Percentiles rank a stretch among this genome's conserved stretches.
These are phyloP conservation scores for Mycena maculata DNA, from an alignment of 768 basidiomycete species.

Conservation along the genomic window DNA sequence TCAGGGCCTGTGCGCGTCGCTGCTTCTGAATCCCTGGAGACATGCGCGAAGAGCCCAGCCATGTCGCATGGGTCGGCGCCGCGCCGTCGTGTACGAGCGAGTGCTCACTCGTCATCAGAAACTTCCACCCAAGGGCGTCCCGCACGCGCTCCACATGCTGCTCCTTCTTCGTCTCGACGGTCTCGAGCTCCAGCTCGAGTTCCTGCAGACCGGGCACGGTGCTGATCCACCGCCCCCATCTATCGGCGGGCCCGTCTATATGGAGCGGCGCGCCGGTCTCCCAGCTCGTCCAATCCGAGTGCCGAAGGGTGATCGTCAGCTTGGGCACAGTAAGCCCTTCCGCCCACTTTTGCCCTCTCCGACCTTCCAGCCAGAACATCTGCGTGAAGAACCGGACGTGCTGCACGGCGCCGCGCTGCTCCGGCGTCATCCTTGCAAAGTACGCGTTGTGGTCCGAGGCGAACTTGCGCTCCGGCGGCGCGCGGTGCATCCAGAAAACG, in stretches of 20 bases:
- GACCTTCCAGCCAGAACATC: constrained; percentile 35
- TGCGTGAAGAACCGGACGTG: constrained; percentile 39
- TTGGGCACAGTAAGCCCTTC: constrained; percentile 16
- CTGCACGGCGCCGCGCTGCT: constrained; percentile 34
- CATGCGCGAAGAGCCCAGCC: constrained; percentile 17
- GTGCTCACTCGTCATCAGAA: no score
- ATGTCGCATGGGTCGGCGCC: constrained; percentile 2
- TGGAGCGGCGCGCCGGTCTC: constrained; percentile 30
- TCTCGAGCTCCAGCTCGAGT: constrained; percentile 40
- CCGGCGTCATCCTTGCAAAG: constrained; percentile 28
- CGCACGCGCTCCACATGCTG: constrained; percentile 29
- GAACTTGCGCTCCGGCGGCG: not conserved
- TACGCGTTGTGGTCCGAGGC: constrained; percentile 25
- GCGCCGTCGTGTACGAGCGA: constrained; percentile 24
- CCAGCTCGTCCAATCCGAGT: constrained; percentile 43
- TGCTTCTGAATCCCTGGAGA: not conserved
- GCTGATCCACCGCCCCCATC: constrained; percentile 31
- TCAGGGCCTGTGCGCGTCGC: no score
- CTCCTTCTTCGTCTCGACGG: constrained; percentile 37
- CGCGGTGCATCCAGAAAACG: constrained; percentile 37
- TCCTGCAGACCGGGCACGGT: constrained; percentile 29
- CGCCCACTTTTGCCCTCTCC: constrained; percentile 1
- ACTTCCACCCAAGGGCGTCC: constrained; percentile 22
- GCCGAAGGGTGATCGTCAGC: constrained; percentile 34
- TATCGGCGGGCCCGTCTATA: constrained; percentile 14